phyloP scores from a whole-genome alignment of 805 yeast genomes.

The Starmerella vaccinii region DNA sequence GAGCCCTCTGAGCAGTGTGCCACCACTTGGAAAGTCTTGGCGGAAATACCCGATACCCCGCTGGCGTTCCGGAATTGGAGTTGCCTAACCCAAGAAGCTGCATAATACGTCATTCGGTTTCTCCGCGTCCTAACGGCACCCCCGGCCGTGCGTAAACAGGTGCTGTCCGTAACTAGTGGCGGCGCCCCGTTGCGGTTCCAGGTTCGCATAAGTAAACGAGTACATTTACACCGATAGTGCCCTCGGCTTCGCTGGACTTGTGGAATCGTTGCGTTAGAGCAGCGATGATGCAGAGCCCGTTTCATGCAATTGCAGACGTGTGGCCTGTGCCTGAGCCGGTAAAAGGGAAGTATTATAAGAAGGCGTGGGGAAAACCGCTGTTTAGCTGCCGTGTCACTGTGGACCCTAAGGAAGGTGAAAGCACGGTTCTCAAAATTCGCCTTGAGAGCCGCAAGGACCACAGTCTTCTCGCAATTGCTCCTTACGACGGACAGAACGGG shows the following conservation, averaged over 20 bases:
- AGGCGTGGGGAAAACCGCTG: slow-evolving; percentile 17
- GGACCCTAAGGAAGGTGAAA: slow-evolving; percentile 18
- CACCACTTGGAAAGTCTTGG: background rate
- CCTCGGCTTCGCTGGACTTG: background rate
- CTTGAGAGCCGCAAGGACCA: slow-evolving; percentile 27
- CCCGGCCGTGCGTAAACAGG: background rate
- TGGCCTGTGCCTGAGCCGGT: slow-evolving; percentile 19
- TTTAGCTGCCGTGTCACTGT: slow-evolving; percentile 16
- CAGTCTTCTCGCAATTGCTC: slow-evolving; percentile 33
- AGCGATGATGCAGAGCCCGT: slow-evolving; percentile 5
- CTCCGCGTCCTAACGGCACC: slow-evolving; percentile 2
- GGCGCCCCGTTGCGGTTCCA: slow-evolving; percentile 1
- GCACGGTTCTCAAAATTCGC: slow-evolving; percentile 22
- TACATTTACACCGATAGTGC: background rate
- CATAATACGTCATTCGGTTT: background rate
- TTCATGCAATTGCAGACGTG: slow-evolving; percentile 16
- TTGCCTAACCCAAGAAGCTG: background rate
- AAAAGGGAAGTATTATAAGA: slow-evolving; percentile 9
- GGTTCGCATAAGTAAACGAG: slow-evolving; percentile 5
- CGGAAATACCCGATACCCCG: slow-evolving; percentile 1
- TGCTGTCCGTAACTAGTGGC: slow-evolving; percentile 1
- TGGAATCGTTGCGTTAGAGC: slow-evolving; percentile 5
- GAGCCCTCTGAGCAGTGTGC: no score
- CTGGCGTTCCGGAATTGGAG: background rate
- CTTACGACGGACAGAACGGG: slow-evolving; percentile 28